These are phyloP conservation scores for Lunasporangiospora selenospora DNA, from an alignment of 192 early-diverging fungal genomes.

Conservation along the genomic window DNA sequence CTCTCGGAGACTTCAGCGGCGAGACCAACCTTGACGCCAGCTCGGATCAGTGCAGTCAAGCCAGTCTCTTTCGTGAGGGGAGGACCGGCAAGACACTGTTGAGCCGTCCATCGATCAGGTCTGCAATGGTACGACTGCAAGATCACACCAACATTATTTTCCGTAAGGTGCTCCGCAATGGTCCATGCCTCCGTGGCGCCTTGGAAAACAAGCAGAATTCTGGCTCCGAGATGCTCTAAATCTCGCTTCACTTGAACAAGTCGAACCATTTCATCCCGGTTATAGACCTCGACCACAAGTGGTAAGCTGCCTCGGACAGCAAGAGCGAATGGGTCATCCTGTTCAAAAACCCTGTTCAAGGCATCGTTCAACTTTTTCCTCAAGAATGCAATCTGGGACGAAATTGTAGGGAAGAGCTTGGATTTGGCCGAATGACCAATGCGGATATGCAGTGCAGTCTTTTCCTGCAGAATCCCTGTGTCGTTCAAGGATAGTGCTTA, in stretches of 20 bases:
- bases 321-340: slow-evolving; percentile 6
- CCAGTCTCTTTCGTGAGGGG: slow-evolving; percentile 55
- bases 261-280: slow-evolving; percentile 65
- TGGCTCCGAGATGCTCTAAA: slow-evolving; percentile 31
- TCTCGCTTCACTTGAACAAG: slow-evolving; percentile 60
- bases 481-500: slow-evolving; percentile 16
- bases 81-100: slow-evolving; percentile 61
- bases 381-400: slow-evolving; percentile 53
- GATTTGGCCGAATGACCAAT: slow-evolving; percentile 54
- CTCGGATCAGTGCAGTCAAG: slow-evolving; percentile 52
- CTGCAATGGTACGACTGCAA: slow-evolving; percentile 65
- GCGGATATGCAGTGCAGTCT: slow-evolving; percentile 60
- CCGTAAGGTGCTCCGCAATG: slow-evolving; percentile 60
- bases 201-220: slow-evolving; percentile 53
- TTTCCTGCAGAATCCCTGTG: slow-evolving; percentile 47
- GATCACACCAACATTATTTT: slow-evolving; percentile 61
- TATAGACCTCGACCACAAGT: slow-evolving; percentile 46
- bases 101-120: slow-evolving; percentile 60
- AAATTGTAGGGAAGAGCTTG: slow-evolving; percentile 49
- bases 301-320: slow-evolving; percentile 55
- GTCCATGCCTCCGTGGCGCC: slow-evolving; percentile 73
- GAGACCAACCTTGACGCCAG: slow-evolving; percentile 66
- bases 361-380: slow-evolving; percentile 31
- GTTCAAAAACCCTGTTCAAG: slow-evolving; percentile 9
- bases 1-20: slow-evolving; percentile 51